Evolutionary conservation across 2,329 filamentous ascomycete genomes (phyloP), one percentile per base, ranked within the genome.

Genomic region (Ophiostoma ulmi): DNA sequence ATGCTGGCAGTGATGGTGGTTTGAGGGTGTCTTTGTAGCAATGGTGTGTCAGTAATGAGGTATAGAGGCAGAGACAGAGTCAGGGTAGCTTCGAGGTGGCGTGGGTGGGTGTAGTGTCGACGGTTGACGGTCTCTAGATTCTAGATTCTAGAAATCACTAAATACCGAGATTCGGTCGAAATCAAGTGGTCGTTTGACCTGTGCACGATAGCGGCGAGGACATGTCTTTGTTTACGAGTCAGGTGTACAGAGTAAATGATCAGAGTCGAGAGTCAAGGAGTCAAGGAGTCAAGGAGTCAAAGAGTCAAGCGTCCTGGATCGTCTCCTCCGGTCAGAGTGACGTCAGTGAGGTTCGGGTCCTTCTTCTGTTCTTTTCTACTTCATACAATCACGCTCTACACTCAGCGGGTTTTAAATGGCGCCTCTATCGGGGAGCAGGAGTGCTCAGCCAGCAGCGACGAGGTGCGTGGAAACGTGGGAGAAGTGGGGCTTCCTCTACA

Each of bases 341-440:
- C 58, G 58, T 63, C 58, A 63, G 58, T 63, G 26, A 63, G 58
- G 58, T 63, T 58, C 58, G 26, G 58, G 58, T 35, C 26, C n/a
- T 35, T 48, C 31, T 31, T 31, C 31, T 31, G 31, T 48, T 48
- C 44, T 48, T 20, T 20, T 48, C n/a, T 8, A 20, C 44, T 48
- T n/a, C n/a, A 1, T 48, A 20, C 17, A 17, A 20, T 48, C 11
- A 44, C 44, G 20, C n/a, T 48, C 44, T 35, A 14, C 26, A 17
- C 10, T 26, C 58, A 63, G 58, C 58, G 26, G 22, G 35, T 63
- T 63, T 26, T 63, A 58, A 55, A 58, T 58, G 52, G 52, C 52
- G 52, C 52, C 52, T 58, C 52, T 58, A 22, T 58, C 52, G 52
- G 52, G 52, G 52, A 58, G 52, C 22, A 58, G 52, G 52, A 58